phyloP scores from a whole-genome alignment of 345 rosid genomes.

The Salix brachista region DNA sequence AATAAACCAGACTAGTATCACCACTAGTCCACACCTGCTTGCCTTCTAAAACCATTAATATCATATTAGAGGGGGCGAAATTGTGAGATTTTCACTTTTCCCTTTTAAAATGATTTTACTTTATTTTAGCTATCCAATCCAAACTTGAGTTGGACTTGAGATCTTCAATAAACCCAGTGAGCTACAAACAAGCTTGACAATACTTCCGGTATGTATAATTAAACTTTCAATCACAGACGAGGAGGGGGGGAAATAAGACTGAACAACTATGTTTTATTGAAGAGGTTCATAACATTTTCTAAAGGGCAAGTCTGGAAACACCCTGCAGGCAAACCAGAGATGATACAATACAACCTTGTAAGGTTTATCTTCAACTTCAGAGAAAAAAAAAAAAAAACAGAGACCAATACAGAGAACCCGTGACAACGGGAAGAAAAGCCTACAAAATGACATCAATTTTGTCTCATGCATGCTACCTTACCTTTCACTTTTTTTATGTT shows the following conservation, averaged over 20 bases:
- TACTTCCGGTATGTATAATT: too few relatives aligned
- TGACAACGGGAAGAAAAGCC: neutral
- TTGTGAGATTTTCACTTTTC: too few relatives aligned
- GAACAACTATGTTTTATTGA: neutral
- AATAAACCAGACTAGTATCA: too few relatives aligned
- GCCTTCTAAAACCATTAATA: too few relatives aligned
- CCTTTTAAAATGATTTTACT: too few relatives aligned
- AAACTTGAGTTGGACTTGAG: too few relatives aligned
- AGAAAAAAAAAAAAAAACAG: neutral
- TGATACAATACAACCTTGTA: neutral
- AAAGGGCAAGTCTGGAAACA: neutral
- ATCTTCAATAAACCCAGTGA: too few relatives aligned
- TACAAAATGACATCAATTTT: neutral
- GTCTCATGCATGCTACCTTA: neutral
- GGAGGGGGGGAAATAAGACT: neutral
- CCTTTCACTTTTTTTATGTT: neutral
- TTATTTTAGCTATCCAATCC: too few relatives aligned
- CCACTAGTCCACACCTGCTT: too few relatives aligned
- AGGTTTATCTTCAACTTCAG: neutral
- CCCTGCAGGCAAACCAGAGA: neutral
- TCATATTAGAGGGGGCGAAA: too few relatives aligned
- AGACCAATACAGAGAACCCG: neutral
- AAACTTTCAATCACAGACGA: neutral
- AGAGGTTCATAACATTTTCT: neutral
- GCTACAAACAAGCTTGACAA: too few relatives aligned